Conservation (phyloP, 208 protist genomes). For the Acanthamoeba triangularis region DNA sequence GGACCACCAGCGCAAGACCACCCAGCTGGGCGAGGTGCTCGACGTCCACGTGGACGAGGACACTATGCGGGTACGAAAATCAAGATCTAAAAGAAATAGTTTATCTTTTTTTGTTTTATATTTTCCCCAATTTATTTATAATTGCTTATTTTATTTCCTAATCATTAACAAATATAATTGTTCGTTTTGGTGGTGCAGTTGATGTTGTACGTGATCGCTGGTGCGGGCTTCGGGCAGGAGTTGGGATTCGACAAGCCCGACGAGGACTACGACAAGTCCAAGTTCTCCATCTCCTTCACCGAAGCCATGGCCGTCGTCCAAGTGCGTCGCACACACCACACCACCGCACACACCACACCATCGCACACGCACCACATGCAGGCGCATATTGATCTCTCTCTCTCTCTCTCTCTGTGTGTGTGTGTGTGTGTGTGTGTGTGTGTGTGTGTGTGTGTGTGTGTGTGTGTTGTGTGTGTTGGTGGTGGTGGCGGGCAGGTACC, state of each 20-base stretch:
- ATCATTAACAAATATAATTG: too few species aligned
- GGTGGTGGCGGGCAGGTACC: neutral
- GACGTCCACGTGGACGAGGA: neutral
- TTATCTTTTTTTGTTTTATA: too few species aligned
- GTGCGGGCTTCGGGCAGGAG: neutral
- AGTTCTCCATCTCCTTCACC: conserved; percentile 30
- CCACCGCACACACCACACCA: neutral
- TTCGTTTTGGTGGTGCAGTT: neutral
- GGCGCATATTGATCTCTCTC: too few species aligned
- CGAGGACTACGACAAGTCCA: neutral
- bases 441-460: too few species aligned
- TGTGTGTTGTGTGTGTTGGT: too few species aligned
- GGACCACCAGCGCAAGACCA: neutral
- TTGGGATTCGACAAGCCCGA: neutral
- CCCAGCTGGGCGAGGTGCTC: neutral
- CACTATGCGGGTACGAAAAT: neutral
- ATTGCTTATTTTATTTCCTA: too few species aligned
- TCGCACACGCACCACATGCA: neutral
- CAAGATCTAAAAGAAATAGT: too few species aligned
- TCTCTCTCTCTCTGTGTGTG: too few species aligned
- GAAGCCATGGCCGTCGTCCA: neutral
- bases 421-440: too few species aligned
- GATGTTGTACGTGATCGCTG: conserved; percentile 34
- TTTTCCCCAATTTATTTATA: too few species aligned
- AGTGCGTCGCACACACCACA: neutral